Base-by-base conservation (phyloP, 1,284 basidiomycete genomes). In the Cutaneotrichosporon sp. region DNA sequence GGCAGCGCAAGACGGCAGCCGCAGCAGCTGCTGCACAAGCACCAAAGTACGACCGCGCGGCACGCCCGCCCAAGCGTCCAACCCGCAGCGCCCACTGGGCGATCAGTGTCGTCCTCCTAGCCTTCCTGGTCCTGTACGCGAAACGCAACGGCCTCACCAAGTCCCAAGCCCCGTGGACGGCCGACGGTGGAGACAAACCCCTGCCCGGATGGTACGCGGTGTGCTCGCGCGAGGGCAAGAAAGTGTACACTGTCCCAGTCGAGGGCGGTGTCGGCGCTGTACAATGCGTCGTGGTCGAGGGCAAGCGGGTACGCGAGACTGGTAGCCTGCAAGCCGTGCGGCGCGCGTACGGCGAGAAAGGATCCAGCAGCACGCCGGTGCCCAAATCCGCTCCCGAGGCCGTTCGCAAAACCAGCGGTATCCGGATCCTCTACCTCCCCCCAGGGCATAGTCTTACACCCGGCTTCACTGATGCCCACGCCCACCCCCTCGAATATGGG, bases 271-370 rank as follows among this genome's bases (percentile, higher is more conserved):
- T 72, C 38, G 76, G 77, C 7, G 69, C 63, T 4, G 87, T 85
- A 2, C 85, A 90, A 70, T 93, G 91, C 69, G 82, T 92, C 5
- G 82, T 87, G n/a, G 84, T 93, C 6, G 79, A 80, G 60, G 83
- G 83, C 30, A 83, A 84, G 51, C 77, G 76, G 31, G 86, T 93
- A 30, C 66, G 81, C n/a, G 85, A 85, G 46, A 79, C 83, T 5
- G 90, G 89, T 0, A 79, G 81, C 51, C 76, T 85, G 47, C 83
- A 89, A 88, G 66, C 70, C 50, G 60, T 70, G 31, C 66, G 70
- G 11, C 65, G 69, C 31, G 66, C 62, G 21, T 82, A 73, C 69
- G 80, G 81, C 13, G 78, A 81, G 50, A 71, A 70, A 11, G 73
- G 75, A 13, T 75, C 36, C 3, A 21, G 72, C 0, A 70, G 73